Conservation (phyloP, 1,284 basidiomycete genomes). For the Moniliophthora roreri region DNA sequence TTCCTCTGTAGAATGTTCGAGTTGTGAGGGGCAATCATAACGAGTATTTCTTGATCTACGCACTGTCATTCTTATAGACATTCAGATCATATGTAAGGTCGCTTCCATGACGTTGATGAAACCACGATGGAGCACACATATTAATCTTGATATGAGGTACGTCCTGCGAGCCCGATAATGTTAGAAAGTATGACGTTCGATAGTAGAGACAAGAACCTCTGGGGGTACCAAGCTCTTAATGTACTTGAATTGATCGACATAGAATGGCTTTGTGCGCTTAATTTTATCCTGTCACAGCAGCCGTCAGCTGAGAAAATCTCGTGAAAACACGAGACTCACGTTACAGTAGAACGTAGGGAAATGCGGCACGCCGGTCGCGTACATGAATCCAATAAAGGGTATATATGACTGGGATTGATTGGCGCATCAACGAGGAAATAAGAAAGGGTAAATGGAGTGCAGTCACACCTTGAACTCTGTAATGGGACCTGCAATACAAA, state of each 20-base stretch:
- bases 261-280: constrained; percentile 60
- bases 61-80: constrained; percentile 63
- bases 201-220: constrained; percentile 34
- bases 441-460: background rate
- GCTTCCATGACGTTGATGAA: constrained; percentile 68
- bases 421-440: too few relatives aligned
- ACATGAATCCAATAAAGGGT: constrained; percentile 42
- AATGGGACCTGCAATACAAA: constrained; percentile 34
- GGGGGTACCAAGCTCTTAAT: constrained; percentile 54
- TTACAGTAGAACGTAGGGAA: constrained; percentile 51
- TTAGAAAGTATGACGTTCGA: background rate
- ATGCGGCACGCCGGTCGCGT: constrained; percentile 42
- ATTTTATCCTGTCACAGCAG: constrained; percentile 51
- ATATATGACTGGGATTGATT: constrained; percentile 55
- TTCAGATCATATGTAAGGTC: constrained; percentile 56
- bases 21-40: constrained; percentile 6
- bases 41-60: constrained; percentile 9
- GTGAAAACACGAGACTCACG: constrained; percentile 26
- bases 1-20: constrained; percentile 50
- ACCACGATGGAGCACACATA: constrained; percentile 76
- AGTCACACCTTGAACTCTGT: constrained; percentile 39
- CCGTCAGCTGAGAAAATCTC: constrained; percentile 5
- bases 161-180: constrained; percentile 38
- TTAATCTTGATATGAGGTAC: constrained; percentile 72
- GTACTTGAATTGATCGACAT: constrained; percentile 60